Percentiles rank a stretch among this genome's conserved stretches.
phyloP scores from a whole-genome alignment of 257 asterid genomes.

The Fraxinus anomala region DNA sequence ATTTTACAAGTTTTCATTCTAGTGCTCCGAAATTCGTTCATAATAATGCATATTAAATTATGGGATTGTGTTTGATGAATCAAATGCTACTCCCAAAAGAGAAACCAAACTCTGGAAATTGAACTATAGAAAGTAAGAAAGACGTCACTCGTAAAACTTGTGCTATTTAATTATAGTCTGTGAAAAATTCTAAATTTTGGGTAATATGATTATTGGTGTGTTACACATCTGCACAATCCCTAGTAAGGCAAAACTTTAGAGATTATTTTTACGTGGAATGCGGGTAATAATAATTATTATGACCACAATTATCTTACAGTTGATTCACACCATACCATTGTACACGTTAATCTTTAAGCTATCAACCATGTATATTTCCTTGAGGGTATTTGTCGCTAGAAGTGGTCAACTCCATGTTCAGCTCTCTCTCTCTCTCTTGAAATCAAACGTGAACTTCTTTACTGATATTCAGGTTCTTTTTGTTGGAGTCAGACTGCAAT shows the following conservation, averaged over 20 bases:
- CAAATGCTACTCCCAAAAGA: conserved; percentile 13
- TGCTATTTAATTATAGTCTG: background rate
- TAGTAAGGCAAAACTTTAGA: background rate
- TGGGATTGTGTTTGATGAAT: background rate
- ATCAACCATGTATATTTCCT: background rate
- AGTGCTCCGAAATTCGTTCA: conserved; percentile 8
- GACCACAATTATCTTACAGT: background rate
- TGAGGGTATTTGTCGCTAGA: background rate
- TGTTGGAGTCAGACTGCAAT: conserved; percentile 97
- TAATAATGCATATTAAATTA: background rate
- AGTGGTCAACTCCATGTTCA: background rate
- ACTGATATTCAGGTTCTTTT: conserved; percentile 99
- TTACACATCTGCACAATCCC: background rate
- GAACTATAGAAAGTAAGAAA: conserved; percentile 1
- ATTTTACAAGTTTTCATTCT: background rate
- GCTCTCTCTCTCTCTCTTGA: conserved; percentile 34
- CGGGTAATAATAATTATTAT: background rate
- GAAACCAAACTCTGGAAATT: background rate
- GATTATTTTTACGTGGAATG: background rate
- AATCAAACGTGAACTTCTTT: conserved; percentile 62
- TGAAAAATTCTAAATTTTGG: background rate
- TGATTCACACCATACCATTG: background rate
- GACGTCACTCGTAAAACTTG: background rate
- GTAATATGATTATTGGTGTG: background rate
- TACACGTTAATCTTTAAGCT: background rate